phyloP scores from a whole-genome alignment of 2,329 filamentous ascomycete species.

The Teratosphaeria viscida region DNA sequence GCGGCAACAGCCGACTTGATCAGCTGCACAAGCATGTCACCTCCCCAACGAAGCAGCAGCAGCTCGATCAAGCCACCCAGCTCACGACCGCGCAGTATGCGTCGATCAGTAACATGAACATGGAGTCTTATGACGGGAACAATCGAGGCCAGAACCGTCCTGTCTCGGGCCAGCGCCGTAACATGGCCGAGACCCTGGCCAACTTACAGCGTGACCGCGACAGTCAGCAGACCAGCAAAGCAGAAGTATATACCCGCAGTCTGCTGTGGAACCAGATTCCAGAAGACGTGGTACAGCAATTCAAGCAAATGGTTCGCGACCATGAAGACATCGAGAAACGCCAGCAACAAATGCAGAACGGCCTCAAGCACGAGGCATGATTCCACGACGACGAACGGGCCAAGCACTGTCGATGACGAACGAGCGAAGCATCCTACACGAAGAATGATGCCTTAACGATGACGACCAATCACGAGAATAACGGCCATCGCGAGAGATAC shows the following conservation, averaged over 20 bases:
- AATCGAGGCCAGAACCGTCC: slow-evolving; percentile 5
- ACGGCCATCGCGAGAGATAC: background rate
- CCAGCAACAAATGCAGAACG: slow-evolving; percentile 10
- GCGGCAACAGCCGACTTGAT: slow-evolving; percentile 21
- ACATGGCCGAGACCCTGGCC: slow-evolving; percentile 69
- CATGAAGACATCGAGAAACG: slow-evolving; percentile 20
- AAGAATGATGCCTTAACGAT: background rate
- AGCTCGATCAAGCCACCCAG: slow-evolving; percentile 78
- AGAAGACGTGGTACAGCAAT: slow-evolving; percentile 80
- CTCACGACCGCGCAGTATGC: slow-evolving; percentile 83
- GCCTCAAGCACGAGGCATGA: slow-evolving; percentile 3
- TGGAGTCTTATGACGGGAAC: slow-evolving; percentile 44
- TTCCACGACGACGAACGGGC: background rate
- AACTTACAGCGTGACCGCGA: slow-evolving; percentile 55
- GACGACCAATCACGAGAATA: slow-evolving; percentile 1
- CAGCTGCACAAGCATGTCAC: slow-evolving; percentile 37
- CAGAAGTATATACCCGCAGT: slow-evolving; percentile 86
- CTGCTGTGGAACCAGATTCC: slow-evolving; percentile 93
- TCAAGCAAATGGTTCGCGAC: slow-evolving; percentile 81
- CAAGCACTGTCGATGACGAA: background rate
- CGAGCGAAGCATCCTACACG: background rate
- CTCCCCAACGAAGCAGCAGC: slow-evolving; percentile 66
- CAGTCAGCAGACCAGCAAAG: slow-evolving; percentile 40
- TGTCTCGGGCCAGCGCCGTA: slow-evolving; percentile 45
- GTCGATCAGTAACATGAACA: slow-evolving; percentile 56